Percentiles rank a stretch among this genome's conserved stretches.
phyloP scores from a whole-genome alignment of 257 asterid species.

The Penstemon davidsonii region DNA sequence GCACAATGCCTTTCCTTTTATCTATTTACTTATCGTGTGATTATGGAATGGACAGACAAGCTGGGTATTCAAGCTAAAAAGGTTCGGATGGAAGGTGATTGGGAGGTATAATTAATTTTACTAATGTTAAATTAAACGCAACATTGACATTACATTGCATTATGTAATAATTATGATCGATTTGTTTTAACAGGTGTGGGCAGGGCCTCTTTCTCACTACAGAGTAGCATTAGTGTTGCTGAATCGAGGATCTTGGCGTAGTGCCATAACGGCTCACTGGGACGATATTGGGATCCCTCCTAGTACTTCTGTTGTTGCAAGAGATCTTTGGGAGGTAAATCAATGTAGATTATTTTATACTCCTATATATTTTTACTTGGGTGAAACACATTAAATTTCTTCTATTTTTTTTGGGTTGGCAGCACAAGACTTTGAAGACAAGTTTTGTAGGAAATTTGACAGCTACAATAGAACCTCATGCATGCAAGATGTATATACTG shows the following conservation, averaged over 20 bases:
- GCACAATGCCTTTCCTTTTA: background rate
- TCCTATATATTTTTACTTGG: too few relatives aligned
- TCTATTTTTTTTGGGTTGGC: slow-evolving; percentile 22
- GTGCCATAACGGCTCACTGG: slow-evolving; percentile 64
- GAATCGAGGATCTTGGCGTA: slow-evolving; percentile 51
- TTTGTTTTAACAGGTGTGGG: slow-evolving; percentile 62
- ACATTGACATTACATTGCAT: background rate
- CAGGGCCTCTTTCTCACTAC: slow-evolving; percentile 73
- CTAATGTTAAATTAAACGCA: background rate
- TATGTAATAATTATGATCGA: background rate
- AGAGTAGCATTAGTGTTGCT: slow-evolving; percentile 70
- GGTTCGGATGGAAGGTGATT: slow-evolving; percentile 81
- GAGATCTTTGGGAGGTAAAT: slow-evolving; percentile 85
- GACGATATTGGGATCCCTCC: slow-evolving; percentile 76
- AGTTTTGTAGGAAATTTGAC: slow-evolving; percentile 62
- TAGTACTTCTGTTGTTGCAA: slow-evolving; percentile 43
- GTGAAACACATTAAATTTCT: background rate
- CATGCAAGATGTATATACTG: slow-evolving; percentile 80
- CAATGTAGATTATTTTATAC: too few relatives aligned
- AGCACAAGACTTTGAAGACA: slow-evolving; percentile 67
- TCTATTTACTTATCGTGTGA: background rate
- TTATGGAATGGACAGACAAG: slow-evolving; percentile 47
- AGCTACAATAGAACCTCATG: slow-evolving; percentile 59
- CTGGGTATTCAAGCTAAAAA: slow-evolving; percentile 82
- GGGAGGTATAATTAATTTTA: slow-evolving; percentile 53